phyloP scores from a whole-genome alignment of 345 rosid species.

The Carallia pectinifolia region DNA sequence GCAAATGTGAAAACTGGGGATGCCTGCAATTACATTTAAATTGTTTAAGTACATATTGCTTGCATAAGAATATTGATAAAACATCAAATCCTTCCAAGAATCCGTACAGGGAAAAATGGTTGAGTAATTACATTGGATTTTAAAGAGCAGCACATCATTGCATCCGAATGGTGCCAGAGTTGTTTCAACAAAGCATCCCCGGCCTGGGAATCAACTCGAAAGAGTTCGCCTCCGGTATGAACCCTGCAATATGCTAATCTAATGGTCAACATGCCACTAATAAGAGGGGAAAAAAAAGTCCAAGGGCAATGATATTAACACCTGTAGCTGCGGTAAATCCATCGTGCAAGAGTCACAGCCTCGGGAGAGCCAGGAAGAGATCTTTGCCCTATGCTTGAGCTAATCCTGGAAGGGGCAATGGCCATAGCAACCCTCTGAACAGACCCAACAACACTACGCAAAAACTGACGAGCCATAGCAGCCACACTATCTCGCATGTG shows the following conservation, averaged over 20 bases:
- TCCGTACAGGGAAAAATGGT: background rate
- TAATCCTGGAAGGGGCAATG: conserved; percentile 66
- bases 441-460: conserved; percentile 80
- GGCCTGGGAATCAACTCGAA: conserved; percentile 44
- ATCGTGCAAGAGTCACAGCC: conserved; percentile 80
- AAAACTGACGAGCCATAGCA: conserved; percentile 92
- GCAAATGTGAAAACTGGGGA: conserved; percentile 77
- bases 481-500: conserved; percentile 84
- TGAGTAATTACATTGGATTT: conserved; percentile 49
- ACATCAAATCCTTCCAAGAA: background rate
- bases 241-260: conserved; percentile 34
- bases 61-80: background rate
- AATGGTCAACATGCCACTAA: background rate
- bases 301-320: conserved; percentile 13
- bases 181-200: conserved; percentile 77
- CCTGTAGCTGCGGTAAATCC: conserved; percentile 91
- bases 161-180: conserved; percentile 83
- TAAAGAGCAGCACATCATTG: conserved; percentile 87
- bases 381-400: conserved; percentile 45
- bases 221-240: conserved; percentile 70
- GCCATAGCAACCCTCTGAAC: conserved; percentile 99
- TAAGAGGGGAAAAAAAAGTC: background rate
- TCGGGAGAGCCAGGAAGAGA: conserved; percentile 83
- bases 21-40: conserved; percentile 45
- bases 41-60: background rate